Percentiles rank a stretch among this genome's conserved stretches.
Evolutionary conservation across 2,329 filamentous ascomycete genomes (phyloP).

Genomic region (Fusarium nisikadoi): DNA sequence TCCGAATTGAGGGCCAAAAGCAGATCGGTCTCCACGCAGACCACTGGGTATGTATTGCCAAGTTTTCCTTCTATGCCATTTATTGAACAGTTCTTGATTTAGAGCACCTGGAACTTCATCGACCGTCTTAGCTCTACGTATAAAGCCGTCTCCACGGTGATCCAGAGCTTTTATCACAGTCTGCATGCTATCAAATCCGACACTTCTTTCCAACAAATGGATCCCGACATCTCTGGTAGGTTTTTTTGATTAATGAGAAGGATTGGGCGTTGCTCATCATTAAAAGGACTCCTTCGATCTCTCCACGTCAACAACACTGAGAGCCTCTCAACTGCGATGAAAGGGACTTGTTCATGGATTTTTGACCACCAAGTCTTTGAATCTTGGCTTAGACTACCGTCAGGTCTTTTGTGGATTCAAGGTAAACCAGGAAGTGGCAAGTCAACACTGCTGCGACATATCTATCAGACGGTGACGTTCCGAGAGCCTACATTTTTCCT

Average conservation of each 20-base stretch:
- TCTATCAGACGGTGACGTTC: background rate
- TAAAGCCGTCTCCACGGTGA: background rate
- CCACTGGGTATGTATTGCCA: background rate
- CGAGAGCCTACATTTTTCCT: background rate
- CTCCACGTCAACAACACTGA: background rate
- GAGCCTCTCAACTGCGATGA: background rate
- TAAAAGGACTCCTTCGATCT: background rate
- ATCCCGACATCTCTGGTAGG: background rate
- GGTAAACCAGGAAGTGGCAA: background rate
- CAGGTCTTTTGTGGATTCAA: background rate
- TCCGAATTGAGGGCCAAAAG: background rate
- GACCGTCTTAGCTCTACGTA: background rate
- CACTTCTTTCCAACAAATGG: background rate
- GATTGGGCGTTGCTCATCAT: background rate
- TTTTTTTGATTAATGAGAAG: background rate
- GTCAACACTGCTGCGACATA: background rate
- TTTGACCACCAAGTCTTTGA: accelerated
- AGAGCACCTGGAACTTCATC: background rate
- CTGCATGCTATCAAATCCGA: accelerated
- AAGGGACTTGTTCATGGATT: background rate
- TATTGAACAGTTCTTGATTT: background rate
- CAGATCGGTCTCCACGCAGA: background rate
- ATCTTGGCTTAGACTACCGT: background rate
- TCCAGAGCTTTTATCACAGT: background rate
- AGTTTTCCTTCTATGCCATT: background rate